These are phyloP conservation scores for Nakazawaea wickerhamii DNA, from an alignment of 805 yeast species.

Conservation along the genomic window DNA sequence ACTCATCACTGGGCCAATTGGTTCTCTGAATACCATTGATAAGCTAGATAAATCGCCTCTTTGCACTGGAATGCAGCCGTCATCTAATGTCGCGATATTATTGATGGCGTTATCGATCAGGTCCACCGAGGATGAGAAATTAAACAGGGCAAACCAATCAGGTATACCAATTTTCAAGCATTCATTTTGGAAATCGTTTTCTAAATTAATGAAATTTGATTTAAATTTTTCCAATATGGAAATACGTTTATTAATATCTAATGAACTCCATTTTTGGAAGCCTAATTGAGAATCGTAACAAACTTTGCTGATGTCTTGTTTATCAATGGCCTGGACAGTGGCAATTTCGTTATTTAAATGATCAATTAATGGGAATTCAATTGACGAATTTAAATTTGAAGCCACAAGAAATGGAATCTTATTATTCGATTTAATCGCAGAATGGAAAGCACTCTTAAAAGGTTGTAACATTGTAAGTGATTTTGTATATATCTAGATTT, in stretches of 20 bases:
- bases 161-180: constrained; percentile 32
- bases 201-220: constrained; percentile 8
- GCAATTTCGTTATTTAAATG: constrained; percentile 8
- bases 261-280: constrained; percentile 18
- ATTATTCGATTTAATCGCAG: no score
- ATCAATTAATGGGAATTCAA: neutral
- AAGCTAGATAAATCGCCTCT: constrained; percentile 8
- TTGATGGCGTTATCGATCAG: constrained; percentile 27
- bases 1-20: constrained; percentile 41
- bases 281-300: constrained; percentile 16
- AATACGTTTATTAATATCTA: constrained; percentile 12
- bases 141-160: constrained; percentile 31
- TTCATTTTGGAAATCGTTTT: constrained; percentile 18
- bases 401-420: neutral
- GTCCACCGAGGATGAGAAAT: constrained; percentile 24
- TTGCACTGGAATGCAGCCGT: constrained; percentile 21
- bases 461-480: neutral
- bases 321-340: neutral
- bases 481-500: no score
- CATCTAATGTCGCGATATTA: constrained; percentile 16
- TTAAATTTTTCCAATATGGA: constrained; percentile 14
- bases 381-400: neutral
- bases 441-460: no score
- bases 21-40: constrained; percentile 28
- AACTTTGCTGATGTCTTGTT: constrained; percentile 5